A percentile compares a stretch with the other conserved stretches of the same genome.
These are phyloP conservation scores for Neonectria punicea DNA, from an alignment of 2,329 filamentous ascomycete genomes.

Conservation along the genomic window DNA sequence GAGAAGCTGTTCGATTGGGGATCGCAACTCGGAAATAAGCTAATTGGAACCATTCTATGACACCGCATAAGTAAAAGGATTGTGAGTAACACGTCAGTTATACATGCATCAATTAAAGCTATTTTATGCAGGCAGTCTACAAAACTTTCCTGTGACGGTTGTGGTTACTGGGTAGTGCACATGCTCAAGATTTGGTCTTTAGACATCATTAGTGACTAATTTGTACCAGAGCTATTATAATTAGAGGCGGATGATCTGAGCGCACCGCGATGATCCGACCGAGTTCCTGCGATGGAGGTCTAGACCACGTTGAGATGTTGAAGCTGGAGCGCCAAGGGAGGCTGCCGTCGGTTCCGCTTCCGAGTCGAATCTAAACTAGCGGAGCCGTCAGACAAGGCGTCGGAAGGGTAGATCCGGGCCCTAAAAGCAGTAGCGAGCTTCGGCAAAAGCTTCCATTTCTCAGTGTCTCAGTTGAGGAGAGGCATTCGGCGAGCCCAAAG, in stretches of 20 bases:
- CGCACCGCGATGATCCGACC: neutral
- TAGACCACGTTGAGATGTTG: neutral
- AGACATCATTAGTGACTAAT: no score
- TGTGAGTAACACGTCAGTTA: no score
- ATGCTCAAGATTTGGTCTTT: no score
- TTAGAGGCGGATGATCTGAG: neutral
- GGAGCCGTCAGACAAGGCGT: neutral
- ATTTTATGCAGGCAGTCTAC: neutral
- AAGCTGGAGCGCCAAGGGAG: neutral
- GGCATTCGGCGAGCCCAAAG: neutral
- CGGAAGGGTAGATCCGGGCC: neutral
- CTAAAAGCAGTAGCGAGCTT: neutral
- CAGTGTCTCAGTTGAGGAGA: neutral
- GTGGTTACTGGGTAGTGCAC: no score
- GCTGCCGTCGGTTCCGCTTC: neutral
- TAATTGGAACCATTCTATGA: neutral
- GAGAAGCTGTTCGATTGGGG: neutral
- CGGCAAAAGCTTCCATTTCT: neutral
- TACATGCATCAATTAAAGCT: neutral
- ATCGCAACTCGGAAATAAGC: neutral
- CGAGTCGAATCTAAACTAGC: neutral
- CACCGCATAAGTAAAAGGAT: neutral
- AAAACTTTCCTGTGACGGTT: no score
- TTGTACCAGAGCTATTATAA: no score
- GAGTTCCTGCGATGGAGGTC: neutral